Conservation (phyloP, 2,329 filamentous ascomycete species). For the Fusarium pilosicola region DNA sequence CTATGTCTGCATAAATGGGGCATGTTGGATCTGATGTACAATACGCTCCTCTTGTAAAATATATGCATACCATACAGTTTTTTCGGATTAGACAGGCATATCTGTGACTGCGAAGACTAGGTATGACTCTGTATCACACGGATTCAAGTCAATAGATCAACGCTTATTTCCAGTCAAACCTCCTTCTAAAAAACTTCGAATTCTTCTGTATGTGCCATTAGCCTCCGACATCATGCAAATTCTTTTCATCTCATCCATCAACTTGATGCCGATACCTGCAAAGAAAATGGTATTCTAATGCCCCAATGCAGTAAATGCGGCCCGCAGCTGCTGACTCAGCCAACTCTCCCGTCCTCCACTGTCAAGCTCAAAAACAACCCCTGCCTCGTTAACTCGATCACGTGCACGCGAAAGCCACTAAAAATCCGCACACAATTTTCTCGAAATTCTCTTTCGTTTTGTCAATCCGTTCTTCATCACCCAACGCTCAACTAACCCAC, state of each 20-base stretch:
- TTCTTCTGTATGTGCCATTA: neutral
- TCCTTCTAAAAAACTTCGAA: too few species aligned
- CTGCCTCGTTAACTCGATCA: slow-evolving; percentile 37
- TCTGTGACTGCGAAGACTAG: neutral
- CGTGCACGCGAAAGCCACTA: slow-evolving; percentile 45
- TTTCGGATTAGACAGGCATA: slow-evolving; percentile 1
- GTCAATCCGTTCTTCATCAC: slow-evolving; percentile 41
- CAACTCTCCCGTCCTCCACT: neutral
- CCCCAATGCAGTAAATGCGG: slow-evolving; percentile 15
- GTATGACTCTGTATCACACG: neutral
- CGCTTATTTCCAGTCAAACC: neutral
- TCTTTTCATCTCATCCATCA: neutral
- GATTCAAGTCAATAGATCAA: neutral
- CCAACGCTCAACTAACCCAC: slow-evolving; percentile 47
- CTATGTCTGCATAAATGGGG: slow-evolving; percentile 43
- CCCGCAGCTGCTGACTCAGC: slow-evolving; percentile 2
- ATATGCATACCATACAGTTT: slow-evolving; percentile 17
- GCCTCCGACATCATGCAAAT: neutral
- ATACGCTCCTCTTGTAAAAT: slow-evolving; percentile 33
- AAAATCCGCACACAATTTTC: slow-evolving; percentile 45
- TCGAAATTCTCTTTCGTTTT: slow-evolving; percentile 12
- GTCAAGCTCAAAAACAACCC: neutral
- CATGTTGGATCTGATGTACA: slow-evolving; percentile 31
- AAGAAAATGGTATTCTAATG: neutral
- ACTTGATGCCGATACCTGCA: neutral